Base-by-base conservation (phyloP, 2,329 filamentous ascomycete genomes). In the Raffaelea arxii region DNA sequence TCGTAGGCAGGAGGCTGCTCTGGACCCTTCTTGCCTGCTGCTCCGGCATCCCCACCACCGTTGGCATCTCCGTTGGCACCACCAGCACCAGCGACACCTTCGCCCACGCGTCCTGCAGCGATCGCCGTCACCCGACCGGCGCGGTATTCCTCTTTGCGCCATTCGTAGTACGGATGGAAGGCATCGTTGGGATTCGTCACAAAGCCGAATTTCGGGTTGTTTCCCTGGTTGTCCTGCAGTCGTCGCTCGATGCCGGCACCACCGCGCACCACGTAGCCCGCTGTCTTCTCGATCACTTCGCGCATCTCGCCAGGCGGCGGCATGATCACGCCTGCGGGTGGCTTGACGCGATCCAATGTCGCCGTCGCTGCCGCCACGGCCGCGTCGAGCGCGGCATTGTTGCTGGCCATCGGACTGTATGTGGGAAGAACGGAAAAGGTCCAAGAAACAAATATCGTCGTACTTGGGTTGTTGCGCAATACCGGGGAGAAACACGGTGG, bases 151-250 rank as follows among this genome's bases (percentile, higher is more conserved):
- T 77, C 77, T 25, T 96, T 74, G 54, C 91, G 82, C 92, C 92
- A 98, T 68, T 81, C 69, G 62, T 96, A 98, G 67, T 86, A 98
- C 9, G 82, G 71, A 53, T 89, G 78, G 67, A 96, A 98, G 3
- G 89, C 77, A 65, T 98, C 91, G 55, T 78, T 75, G 16, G 76
- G 71, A 58, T 78, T 82, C 40, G 97, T 83, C 25, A 98, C 69
- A 64, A 97, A 98, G 57, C 84, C 87, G 64, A 97, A 92, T 61
- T 94, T 94, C n/a, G 86, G 78, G 59, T 94, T 92, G 54, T 74
- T 75, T 56, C 78, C 77, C 62, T 94, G 84, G 66, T 92, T 94
- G 54, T 90, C 81, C 58, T 86, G 82, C 55, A 98, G 84, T 55
- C 84, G 81, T 57, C 90, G 84, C 67, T 94, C 86, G 59, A 94